A percentile compares a stretch with the other conserved stretches of the same genome.
These are phyloP conservation scores for Solanum corneliomulleri DNA, from an alignment of 257 asterid genomes.

Conservation along the genomic window DNA sequence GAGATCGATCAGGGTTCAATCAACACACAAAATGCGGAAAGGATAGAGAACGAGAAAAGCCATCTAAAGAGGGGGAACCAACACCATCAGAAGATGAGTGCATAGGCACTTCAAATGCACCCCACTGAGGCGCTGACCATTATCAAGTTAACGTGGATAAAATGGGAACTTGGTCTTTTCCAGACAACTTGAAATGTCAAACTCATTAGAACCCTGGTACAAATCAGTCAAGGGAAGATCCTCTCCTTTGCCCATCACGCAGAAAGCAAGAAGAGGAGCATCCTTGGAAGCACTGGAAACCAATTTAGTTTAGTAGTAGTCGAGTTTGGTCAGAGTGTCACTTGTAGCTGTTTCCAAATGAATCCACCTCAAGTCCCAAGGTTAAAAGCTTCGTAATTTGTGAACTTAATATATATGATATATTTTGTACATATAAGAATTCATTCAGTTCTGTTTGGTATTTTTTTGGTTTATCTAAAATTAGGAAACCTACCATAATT, in stretches of 20 bases:
- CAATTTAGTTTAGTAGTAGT: background rate
- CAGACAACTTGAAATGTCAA: background rate
- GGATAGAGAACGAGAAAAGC: background rate
- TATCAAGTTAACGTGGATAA: background rate
- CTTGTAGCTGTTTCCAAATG: background rate
- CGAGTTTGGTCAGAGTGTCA: background rate
- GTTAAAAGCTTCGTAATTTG: background rate
- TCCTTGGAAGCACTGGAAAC: background rate
- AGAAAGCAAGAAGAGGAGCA: background rate
- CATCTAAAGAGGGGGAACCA: background rate
- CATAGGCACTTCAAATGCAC: background rate
- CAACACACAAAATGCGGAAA: background rate
- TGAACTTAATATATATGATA: background rate
- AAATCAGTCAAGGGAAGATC: background rate
- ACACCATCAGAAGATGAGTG: background rate
- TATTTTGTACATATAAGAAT: background rate
- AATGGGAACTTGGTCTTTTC: background rate
- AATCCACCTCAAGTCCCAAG: background rate
- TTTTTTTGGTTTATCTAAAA: background rate
- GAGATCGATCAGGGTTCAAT: background rate
- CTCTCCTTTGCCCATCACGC: background rate
- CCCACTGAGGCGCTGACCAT: background rate
- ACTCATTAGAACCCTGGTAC: background rate
- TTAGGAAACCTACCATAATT: background rate
- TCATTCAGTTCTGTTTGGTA: background rate